These are phyloP conservation scores for Rhododendron ovatum DNA, from an alignment of 148 eudicot genomes.

Conservation along the genomic window DNA sequence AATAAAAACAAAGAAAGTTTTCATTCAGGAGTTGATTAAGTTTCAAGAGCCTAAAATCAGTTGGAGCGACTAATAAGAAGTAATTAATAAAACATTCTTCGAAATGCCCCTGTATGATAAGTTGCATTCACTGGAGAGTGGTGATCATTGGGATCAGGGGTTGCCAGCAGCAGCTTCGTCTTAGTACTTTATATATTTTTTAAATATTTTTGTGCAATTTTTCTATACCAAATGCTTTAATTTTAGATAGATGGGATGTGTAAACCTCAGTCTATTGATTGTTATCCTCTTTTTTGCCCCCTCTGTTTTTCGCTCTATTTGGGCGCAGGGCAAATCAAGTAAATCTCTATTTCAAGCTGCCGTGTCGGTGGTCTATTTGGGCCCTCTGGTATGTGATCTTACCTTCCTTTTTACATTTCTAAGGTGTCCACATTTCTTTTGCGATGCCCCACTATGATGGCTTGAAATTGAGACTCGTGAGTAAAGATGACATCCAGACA, in stretches of 20 bases:
- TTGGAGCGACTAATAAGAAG: background rate
- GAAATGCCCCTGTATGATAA: background rate
- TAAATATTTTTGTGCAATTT: background rate
- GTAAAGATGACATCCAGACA: background rate
- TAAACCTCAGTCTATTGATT: constrained; percentile 8
- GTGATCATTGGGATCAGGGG: background rate
- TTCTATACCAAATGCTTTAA: constrained; percentile 1
- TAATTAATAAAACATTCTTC: background rate
- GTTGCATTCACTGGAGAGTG: background rate
- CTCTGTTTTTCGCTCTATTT: constrained; percentile 16
- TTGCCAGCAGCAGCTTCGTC: background rate
- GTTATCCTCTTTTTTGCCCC: constrained; percentile 6
- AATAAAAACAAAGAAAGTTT: background rate
- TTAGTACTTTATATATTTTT: background rate
- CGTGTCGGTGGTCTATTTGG: constrained; percentile 16
- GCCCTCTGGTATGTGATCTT: constrained; percentile 36
- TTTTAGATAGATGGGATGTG: constrained; percentile 9
- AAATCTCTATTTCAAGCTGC: constrained; percentile 15
- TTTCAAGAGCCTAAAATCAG: background rate
- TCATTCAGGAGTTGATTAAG: too few relatives aligned
- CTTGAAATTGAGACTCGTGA: background rate
- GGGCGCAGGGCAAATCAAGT: constrained; percentile 30
- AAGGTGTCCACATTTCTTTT: background rate
- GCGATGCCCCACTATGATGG: background rate
- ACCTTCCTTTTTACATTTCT: constrained; percentile 5